Evolutionary conservation across 2,329 filamentous ascomycete genomes (phyloP), one percentile per base, ranked within the genome.

Genomic region (Penicillium verrucosum): DNA sequence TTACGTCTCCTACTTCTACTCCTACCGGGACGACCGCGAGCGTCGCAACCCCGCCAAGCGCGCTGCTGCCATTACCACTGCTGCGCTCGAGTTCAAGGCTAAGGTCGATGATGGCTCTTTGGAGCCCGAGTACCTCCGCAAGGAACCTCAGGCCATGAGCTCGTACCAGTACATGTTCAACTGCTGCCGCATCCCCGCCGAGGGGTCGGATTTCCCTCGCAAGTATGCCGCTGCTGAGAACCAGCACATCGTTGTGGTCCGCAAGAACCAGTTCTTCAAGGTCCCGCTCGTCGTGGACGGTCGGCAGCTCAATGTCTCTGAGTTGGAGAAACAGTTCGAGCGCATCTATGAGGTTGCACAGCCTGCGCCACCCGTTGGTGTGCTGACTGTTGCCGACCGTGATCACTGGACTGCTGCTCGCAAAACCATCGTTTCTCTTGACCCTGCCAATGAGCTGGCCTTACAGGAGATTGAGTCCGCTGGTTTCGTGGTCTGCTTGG

Each of bases 121-220:
- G 51, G 94, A 99, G 80, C 94, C 94, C 25, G 94, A 99, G 78
- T 97, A 97, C 79, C 96, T 99, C 92, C 95, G 95, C 81, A 92
- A 92, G 78, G 83, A 95, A 58, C 94, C 94, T 58, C 93, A 97
- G 71, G 94, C 92, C 76, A 99, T 99, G 94, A 92, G 92, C 81
- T 94, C 90, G 72, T 97, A 97, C 81, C 82, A 96, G 79, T 97
- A 88, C 85, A 99, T 99, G 94, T 99, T 99, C 84, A 97, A 99
- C 78, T 86, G 85, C 76, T 89, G 85, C 75, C 88, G 94, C 66
- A 87, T 97, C 40, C 88, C 93, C 30, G 89, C 89, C 52, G 88
- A 88, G 69, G 89, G 90, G 12, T 83, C 86, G 34, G 94, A 99
- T 73, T 85, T 90, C 70, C 89, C 90, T 10, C 80, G 89, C 72